Evolutionary conservation across 1,284 basidiomycete species (phyloP), one percentile per base, ranked within the genome.

Genomic region (Marasmius sp.): DNA sequence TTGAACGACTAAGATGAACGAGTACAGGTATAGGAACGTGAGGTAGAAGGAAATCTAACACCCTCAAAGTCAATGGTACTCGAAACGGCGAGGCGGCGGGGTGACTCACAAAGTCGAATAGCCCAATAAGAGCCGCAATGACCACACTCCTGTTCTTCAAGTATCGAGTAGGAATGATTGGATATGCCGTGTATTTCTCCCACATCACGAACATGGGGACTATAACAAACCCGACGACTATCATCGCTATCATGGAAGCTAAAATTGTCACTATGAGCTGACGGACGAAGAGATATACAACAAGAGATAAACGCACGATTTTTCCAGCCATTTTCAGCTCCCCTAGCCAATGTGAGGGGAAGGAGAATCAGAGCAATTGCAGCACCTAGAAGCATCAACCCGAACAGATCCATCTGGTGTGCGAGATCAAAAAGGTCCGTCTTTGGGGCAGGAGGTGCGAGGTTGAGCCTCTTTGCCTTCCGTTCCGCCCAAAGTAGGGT

Each of bases 401-500:
- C 92, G 22, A 88, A 68, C 48, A 88, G 63, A 67, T 92, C 90
- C 41, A 92, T 81, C 65, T 86, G 80, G 47, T 77, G 71, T 1
- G 75, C 75, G 38, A 73, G 69, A 10, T 69, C 65, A 51, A 74
- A 68, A 10, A 79, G 71, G 54, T 70, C 60, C 1, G 56, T 52
- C 20, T 53, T 43, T 27, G 58, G 50, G 7, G 34, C 52, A 33
- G 11, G 18, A 18, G 60, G 51, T 64, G 83, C 71, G 53, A 84
- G 70, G 3, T 82, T 82, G 22, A 83, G 74, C 64, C 78, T 80
- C 69, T 80, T 83, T 6, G 88, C 86, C 71, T 85, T 86, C 58
- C 72, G 69, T 70, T 93, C 89, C 0, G 87, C 87, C 89, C 89
- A 92, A 58, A 88, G 75, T 11, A 93, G 84, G 14, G 85, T 86